A percentile compares a stretch with the other conserved stretches of the same genome.
These are phyloP conservation scores for Elongisporangium prolatum DNA, from an alignment of 352 stramenopile species.

Conservation along the genomic window DNA sequence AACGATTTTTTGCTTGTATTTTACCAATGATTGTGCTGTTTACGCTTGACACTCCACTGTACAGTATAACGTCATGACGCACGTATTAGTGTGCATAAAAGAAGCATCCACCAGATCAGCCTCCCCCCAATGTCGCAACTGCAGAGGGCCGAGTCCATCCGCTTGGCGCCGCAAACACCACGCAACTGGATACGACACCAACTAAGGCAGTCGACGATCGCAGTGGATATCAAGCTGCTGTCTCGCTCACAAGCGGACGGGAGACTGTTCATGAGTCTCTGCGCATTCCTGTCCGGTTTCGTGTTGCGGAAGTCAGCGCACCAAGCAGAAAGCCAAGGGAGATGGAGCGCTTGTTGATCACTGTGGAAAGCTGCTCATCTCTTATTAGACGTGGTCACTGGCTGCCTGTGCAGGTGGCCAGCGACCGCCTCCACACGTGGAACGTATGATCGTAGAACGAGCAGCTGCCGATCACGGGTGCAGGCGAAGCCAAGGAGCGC, in stretches of 20 bases:
- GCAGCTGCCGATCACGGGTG: conserved; percentile 58
- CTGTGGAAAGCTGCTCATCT: background rate
- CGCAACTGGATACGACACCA: background rate
- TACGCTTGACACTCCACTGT: background rate
- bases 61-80: background rate
- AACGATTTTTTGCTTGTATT: background rate
- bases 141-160: background rate
- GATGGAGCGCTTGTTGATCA: background rate
- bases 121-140: background rate
- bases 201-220: background rate
- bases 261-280: background rate
- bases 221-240: background rate
- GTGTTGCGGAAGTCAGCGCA: too few relatives aligned
- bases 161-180: background rate
- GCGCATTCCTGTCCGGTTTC: background rate
- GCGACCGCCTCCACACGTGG: conserved; percentile 49
- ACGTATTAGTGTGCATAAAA: background rate
- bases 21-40: background rate
- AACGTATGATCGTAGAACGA: conserved; percentile 84
- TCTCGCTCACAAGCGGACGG: background rate
- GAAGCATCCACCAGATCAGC: background rate
- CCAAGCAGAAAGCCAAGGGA: background rate
- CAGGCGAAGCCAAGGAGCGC: conserved; percentile 20
- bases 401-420: conserved; percentile 1
- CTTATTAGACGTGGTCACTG: background rate